phyloP scores from a whole-genome alignment of 2,329 filamentous ascomycete species.

The Botrytis deweyae region DNA sequence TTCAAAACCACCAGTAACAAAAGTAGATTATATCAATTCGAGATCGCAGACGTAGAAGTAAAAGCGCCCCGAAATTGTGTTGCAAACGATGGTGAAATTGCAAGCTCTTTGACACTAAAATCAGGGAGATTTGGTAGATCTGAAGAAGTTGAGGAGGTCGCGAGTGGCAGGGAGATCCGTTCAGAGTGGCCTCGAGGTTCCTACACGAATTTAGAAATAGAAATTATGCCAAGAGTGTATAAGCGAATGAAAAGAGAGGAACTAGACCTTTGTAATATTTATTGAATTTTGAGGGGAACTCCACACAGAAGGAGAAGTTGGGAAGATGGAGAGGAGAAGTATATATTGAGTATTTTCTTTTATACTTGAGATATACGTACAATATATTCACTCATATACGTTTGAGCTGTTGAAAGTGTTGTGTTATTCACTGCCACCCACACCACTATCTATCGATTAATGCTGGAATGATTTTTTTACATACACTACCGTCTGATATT shows the following conservation, averaged over 20 bases:
- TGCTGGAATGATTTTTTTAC: neutral
- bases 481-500: slow-evolving; percentile 8
- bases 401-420: neutral
- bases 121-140: slow-evolving; percentile 25
- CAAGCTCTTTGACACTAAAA: slow-evolving; percentile 23
- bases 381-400: neutral
- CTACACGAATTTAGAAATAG: slow-evolving; percentile 26
- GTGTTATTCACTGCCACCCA: neutral
- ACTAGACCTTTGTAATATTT: slow-evolving; percentile 17
- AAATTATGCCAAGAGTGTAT: slow-evolving; percentile 24
- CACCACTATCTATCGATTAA: neutral
- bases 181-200: slow-evolving; percentile 18
- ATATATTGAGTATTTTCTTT: neutral
- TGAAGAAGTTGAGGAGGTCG: slow-evolving; percentile 14
- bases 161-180: slow-evolving; percentile 20
- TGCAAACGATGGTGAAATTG: slow-evolving; percentile 14
- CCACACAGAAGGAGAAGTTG: neutral
- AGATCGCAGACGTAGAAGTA: slow-evolving; percentile 18
- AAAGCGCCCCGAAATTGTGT: neutral
- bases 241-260: slow-evolving; percentile 20
- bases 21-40: slow-evolving; percentile 33
- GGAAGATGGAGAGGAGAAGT: neutral
- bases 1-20: slow-evolving; percentile 43
- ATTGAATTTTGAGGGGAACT: slow-evolving; percentile 12
- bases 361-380: neutral